A percentile compares a stretch with the other conserved stretches of the same genome.
Evolutionary conservation across 2,329 filamentous ascomycete species (phyloP).

Genomic region (Thielaviopsis ethacetica): DNA sequence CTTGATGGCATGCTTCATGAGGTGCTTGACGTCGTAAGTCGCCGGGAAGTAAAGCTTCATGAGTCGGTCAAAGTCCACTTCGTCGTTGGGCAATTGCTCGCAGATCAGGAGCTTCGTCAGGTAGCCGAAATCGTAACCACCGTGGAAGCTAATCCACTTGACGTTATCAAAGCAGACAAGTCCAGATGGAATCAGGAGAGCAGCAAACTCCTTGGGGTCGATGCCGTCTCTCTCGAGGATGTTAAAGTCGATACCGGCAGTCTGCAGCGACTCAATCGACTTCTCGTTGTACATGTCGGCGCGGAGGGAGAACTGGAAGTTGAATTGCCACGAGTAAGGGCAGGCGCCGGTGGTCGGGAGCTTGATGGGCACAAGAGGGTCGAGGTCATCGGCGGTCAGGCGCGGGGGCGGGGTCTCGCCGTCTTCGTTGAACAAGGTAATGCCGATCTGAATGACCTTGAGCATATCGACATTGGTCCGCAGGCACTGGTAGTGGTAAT

Average conservation of each 20-base stretch:
- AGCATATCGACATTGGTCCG: slow-evolving; percentile 94
- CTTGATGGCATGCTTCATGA: slow-evolving; percentile 77
- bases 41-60: slow-evolving; percentile 89
- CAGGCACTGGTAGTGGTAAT: slow-evolving; percentile 97
- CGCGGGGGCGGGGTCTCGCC: slow-evolving; percentile 71
- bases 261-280: slow-evolving; percentile 78
- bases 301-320: slow-evolving; percentile 89
- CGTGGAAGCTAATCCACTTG: slow-evolving; percentile 95
- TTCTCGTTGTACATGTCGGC: slow-evolving; percentile 97
- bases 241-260: slow-evolving; percentile 83
- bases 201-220: slow-evolving; percentile 74
- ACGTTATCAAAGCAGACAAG: slow-evolving; percentile 77
- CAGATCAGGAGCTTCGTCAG: slow-evolving; percentile 85
- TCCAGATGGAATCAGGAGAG: slow-evolving; percentile 79
- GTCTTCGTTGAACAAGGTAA: slow-evolving; percentile 82
- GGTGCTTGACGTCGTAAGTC: slow-evolving; percentile 90
- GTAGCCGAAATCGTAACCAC: slow-evolving; percentile 96
- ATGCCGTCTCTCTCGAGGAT: slow-evolving; percentile 78
- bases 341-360: slow-evolving; percentile 32
- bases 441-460: slow-evolving; percentile 92
- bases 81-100: slow-evolving; percentile 70
- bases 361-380: slow-evolving; percentile 19
- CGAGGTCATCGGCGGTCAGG: slow-evolving; percentile 30
- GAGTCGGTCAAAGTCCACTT: slow-evolving; percentile 73
- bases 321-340: slow-evolving; percentile 96